These are phyloP conservation scores for Rosa hybrid DNA, from an alignment of 331 rosid species.

Conservation along the genomic window DNA sequence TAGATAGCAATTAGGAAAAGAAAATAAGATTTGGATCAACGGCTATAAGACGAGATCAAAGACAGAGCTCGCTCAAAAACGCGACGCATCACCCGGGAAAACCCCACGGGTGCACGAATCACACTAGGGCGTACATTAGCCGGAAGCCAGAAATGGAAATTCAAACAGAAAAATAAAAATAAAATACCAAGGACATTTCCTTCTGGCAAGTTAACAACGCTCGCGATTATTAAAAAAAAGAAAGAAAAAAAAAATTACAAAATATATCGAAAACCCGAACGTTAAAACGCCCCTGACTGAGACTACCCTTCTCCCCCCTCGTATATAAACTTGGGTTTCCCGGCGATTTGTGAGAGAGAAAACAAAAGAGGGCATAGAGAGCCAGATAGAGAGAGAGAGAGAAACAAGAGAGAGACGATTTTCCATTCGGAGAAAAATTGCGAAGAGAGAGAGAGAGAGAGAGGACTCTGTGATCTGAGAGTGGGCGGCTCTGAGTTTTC, in stretches of 20 bases:
- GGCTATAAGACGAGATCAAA: slow-evolving; percentile 9
- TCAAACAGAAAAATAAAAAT: not conserved
- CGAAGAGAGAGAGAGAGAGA: not conserved
- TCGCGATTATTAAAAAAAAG: too few relatives aligned
- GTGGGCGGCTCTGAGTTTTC: not conserved
- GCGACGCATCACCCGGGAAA: slow-evolving; percentile 27
- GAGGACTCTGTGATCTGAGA: slow-evolving; percentile 44
- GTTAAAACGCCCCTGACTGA: slow-evolving; percentile 56
- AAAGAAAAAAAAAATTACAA: not conserved
- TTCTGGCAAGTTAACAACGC: not conserved
- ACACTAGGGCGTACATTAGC: not conserved
- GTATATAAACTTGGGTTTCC: slow-evolving; percentile 49
- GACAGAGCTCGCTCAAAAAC: slow-evolving; percentile 7
- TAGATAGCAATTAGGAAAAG: not conserved
- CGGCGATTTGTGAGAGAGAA: slow-evolving; percentile 44
- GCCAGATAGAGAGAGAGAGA: not conserved
- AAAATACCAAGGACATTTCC: not conserved
- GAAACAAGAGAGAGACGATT: not conserved
- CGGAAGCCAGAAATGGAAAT: not conserved
- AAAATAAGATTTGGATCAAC: slow-evolving; percentile 8
- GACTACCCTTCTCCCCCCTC: slow-evolving; percentile 15
- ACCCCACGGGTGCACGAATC: not conserved
- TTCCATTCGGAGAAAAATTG: not conserved
- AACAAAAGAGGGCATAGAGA: not conserved
- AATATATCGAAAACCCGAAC: slow-evolving; percentile 41